Percentiles rank a stretch among this genome's conserved stretches.
Conservation (phyloP, 2,329 filamentous ascomycete genomes). For the Nemania sp. region DNA sequence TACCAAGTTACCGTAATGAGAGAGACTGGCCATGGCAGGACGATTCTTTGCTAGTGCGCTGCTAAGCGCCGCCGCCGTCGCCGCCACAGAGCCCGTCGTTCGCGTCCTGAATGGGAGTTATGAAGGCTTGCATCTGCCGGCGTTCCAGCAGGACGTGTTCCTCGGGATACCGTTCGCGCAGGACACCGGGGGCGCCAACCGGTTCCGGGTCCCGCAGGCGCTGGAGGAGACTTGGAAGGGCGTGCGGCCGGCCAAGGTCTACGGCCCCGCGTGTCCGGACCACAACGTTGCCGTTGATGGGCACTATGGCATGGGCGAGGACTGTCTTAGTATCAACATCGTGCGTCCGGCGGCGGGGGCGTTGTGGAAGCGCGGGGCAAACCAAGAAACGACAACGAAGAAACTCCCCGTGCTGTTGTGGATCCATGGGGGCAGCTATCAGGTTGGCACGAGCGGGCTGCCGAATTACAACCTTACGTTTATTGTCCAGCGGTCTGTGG, state of each 20-base stretch:
- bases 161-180: constrained; percentile 57
- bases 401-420: constrained; percentile 51
- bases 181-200: constrained; percentile 52
- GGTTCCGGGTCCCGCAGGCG: constrained; percentile 54
- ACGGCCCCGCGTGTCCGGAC: constrained; percentile 57
- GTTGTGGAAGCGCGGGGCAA: constrained; percentile 15
- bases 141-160: constrained; percentile 58
- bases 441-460: constrained; percentile 51
- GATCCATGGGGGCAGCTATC: constrained; percentile 51
- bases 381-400: neutral
- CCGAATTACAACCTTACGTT: constrained; percentile 71
- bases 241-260: constrained; percentile 55
- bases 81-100: constrained; percentile 38
- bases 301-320: constrained; percentile 48
- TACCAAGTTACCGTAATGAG: neutral
- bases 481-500: constrained; percentile 61
- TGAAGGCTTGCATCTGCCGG: constrained; percentile 49
- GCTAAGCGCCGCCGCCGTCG: constrained; percentile 13
- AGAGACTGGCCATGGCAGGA: constrained; percentile 4
- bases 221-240: constrained; percentile 55
- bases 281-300: constrained; percentile 34
- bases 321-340: constrained; percentile 52
- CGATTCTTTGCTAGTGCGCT: neutral
- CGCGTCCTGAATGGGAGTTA: constrained; percentile 54
- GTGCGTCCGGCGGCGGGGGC: constrained; percentile 45